Evolutionary conservation across 306 rosid species (phyloP).

Genomic region (Cicer arietinum): DNA sequence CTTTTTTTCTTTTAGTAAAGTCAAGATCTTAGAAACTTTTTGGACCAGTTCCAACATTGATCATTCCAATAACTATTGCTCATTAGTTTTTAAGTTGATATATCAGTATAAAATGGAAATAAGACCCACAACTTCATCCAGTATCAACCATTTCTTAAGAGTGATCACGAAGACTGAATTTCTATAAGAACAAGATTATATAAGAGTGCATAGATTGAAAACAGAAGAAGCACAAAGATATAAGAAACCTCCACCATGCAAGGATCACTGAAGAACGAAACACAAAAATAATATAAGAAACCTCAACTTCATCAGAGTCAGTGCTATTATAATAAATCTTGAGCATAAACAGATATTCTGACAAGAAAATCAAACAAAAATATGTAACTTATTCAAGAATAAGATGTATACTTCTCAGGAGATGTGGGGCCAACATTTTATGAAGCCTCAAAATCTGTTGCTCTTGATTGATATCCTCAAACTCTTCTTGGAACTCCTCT

Average conservation of each 20-base stretch:
- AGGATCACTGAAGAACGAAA: slow-evolving; percentile 5
- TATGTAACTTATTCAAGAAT: slow-evolving; percentile 36
- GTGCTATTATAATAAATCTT: slow-evolving; percentile 13
- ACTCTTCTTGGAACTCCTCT: slow-evolving; percentile 98
- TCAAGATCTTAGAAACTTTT: slow-evolving; percentile 14
- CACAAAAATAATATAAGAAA: slow-evolving; percentile 19
- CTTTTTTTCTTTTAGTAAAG: slow-evolving; percentile 9
- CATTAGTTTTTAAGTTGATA: slow-evolving; percentile 10
- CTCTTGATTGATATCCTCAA: slow-evolving; percentile 95
- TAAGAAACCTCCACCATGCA: neutral
- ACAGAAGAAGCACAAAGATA: slow-evolving; percentile 5
- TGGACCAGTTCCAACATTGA: slow-evolving; percentile 8
- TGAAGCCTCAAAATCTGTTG: slow-evolving; percentile 94
- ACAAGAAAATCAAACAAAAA: slow-evolving; percentile 34
- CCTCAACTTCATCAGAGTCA: slow-evolving; percentile 26
- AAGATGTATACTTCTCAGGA: slow-evolving; percentile 79
- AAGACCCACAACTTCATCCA: slow-evolving; percentile 33
- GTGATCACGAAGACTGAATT: slow-evolving; percentile 19
- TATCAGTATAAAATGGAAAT: slow-evolving; percentile 2
- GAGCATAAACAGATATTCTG: neutral
- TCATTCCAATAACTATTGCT: slow-evolving; percentile 38
- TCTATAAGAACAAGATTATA: slow-evolving; percentile 19
- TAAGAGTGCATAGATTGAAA: slow-evolving; percentile 25
- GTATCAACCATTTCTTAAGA: slow-evolving; percentile 20
- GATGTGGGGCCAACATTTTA: slow-evolving; percentile 94